Base-by-base conservation (phyloP, 306 rosid genomes). In the Quercus mongolica region DNA sequence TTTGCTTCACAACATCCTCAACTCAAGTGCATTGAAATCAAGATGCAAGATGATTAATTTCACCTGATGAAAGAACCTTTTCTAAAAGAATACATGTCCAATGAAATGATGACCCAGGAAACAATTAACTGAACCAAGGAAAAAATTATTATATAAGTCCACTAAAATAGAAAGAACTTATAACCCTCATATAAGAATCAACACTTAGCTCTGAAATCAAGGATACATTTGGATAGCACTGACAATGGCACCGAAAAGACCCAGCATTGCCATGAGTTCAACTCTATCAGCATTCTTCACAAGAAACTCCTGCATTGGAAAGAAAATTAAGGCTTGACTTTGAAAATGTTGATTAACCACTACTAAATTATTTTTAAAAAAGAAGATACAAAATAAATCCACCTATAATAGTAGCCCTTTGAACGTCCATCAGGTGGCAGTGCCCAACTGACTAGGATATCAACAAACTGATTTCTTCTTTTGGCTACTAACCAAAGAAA, bases 201-300 rank as follows among this genome's bases (percentile, higher is more conserved):
- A 59, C 69, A 54, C 56, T 80, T 28, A 38, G 46, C 61, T 59
- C 51, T 56, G 19, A 44, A 18, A 61, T 79, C 65, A 89, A 92
- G 98, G 99, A 93, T 95, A 95, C 99, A 93, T 88, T 87, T 95
- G 99, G 78, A 95, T 86, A 49, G 90, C 97, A 82, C 99, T 95
- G 77, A 91, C 35, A 80, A 91, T 85, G 88, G 91, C 97, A 65
- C 92, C 98, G 71, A 86, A 90, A 73, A 85, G 28, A 71, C 97
- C 97, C 63, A 92, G 88, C 96, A 94, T 88, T 74, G 92, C 89
- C 97, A 94, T 89, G 64, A 94, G 92, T 82, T 94, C 98, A 78
- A 90, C 91, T 83, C 94, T 88, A 85, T 94, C 96, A 30, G 97
- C 97, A 85, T 78, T 89, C 87, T 92, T 94, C 80, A 92, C 96